Percentiles rank a stretch among this genome's conserved stretches.
phyloP scores from a whole-genome alignment of 805 yeast genomes.

The Pichia manshurica region DNA sequence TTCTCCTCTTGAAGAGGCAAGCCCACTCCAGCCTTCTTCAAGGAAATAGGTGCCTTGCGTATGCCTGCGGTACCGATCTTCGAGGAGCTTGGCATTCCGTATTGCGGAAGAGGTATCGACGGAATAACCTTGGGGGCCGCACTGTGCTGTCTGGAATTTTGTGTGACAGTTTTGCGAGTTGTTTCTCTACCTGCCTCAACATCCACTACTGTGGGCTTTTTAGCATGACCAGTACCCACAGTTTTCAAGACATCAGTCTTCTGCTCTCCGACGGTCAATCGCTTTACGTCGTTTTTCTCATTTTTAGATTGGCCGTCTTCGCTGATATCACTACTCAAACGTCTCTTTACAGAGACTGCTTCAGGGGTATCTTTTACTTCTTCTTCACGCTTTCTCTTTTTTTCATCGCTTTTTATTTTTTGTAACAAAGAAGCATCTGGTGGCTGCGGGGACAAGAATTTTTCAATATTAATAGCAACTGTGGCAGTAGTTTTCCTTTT shows the following conservation, averaged over 20 bases:
- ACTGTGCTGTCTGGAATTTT: no score
- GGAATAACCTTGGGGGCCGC: conserved; percentile 9
- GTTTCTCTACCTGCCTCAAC: no score
- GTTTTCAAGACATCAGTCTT: no score
- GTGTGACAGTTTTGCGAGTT: no score
- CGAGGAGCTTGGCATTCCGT: conserved; percentile 23
- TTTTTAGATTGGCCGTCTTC: not conserved
- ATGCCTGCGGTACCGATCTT: conserved; percentile 8
- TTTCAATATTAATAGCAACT: conserved; percentile 13
- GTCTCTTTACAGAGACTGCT: not conserved
- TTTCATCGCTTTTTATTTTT: conserved; percentile 13
- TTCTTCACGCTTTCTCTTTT: conserved; percentile 3
- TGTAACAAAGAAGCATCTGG: conserved; percentile 10
- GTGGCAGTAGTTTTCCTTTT: conserved; percentile 6
- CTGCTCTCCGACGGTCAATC: no score
- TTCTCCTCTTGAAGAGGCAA: not conserved
- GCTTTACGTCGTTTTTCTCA: no score
- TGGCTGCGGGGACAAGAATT: conserved; percentile 19
- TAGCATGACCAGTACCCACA: no score
- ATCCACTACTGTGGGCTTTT: no score
- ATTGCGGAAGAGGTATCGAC: conserved; percentile 28
- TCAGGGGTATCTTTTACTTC: not conserved
- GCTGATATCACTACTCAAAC: not conserved
- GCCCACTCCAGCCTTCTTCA: conserved; percentile 3
- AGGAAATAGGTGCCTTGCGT: conserved; percentile 9